Conservation (phyloP, 129 eudicot genomes). For the Escallonia herrerae region DNA sequence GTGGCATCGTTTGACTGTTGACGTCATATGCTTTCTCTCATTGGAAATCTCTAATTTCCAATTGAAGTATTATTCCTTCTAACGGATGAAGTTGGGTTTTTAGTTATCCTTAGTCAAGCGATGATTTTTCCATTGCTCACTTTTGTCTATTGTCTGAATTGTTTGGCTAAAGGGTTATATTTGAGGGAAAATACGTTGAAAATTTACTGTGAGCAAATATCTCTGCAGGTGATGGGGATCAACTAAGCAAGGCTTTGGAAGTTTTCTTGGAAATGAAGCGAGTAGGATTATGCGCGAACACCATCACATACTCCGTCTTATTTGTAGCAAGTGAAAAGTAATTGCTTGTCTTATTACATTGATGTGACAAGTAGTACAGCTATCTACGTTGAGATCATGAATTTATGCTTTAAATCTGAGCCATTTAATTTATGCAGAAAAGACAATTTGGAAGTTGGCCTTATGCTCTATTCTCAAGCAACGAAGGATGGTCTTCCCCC, state of each 20-base stretch:
- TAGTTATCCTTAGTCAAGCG: not conserved
- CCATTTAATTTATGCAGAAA: conserved; percentile 35
- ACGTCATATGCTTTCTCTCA: too few relatives aligned
- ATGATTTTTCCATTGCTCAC: not conserved
- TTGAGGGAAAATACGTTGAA: not conserved
- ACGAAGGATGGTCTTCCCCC: conserved; percentile 73
- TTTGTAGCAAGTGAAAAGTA: conserved; percentile 94
- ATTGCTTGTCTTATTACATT: conserved; percentile 13
- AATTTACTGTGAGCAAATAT: conserved; percentile 15
- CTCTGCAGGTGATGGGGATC: conserved; percentile 73
- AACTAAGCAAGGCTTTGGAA: conserved; percentile 76
- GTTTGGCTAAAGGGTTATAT: not conserved
- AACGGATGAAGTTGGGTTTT: not conserved
- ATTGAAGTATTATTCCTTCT: too few relatives aligned
- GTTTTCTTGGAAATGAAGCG: conserved; percentile 61
- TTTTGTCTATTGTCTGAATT: not conserved
- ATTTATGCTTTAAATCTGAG: conserved; percentile 6
- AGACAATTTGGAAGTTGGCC: conserved; percentile 84
- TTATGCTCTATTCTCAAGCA: conserved; percentile 68
- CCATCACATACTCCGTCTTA: conserved; percentile 84
- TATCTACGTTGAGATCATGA: conserved; percentile 9
- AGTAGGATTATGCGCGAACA: conserved; percentile 65
- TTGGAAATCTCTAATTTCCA: too few relatives aligned
- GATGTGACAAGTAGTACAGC: not conserved
- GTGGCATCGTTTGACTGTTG: too few relatives aligned